These are phyloP conservation scores for Sextonia rubra DNA, from an alignment of 164 flowering plant species.

Conservation along the genomic window DNA sequence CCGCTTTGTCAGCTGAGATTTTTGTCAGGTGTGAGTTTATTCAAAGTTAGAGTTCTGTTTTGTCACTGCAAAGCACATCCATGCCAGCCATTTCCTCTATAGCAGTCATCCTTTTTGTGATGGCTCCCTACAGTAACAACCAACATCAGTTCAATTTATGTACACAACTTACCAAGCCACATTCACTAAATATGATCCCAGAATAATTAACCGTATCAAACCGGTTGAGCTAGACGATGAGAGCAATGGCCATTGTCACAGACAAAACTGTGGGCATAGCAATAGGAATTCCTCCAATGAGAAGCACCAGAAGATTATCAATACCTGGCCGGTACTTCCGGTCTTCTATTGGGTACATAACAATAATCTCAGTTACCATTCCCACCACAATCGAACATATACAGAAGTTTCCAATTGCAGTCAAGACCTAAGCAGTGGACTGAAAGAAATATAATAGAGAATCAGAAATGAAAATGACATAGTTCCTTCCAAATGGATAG, in stretches of 20 bases:
- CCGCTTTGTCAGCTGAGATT: no score
- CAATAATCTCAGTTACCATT: conserved; percentile 63
- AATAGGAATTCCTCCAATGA: conserved; percentile 70
- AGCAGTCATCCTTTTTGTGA: conserved; percentile 94
- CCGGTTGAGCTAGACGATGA: conserved; percentile 66
- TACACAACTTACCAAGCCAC: not conserved
- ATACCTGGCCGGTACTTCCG: conserved; percentile 55
- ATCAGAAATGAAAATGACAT: not conserved
- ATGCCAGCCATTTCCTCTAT: conserved; percentile 98
- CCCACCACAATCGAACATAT: conserved; percentile 70
- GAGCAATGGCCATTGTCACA: conserved; percentile 75
- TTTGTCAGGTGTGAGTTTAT: conserved; percentile 79
- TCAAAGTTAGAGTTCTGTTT: conserved; percentile 82
- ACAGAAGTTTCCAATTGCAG: conserved; percentile 72
- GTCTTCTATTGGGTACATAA: conserved; percentile 66
- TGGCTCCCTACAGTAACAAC: conserved; percentile 73
- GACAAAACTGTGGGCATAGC: conserved; percentile 76
- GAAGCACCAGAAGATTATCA: conserved; percentile 61
- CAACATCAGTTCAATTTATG: not conserved
- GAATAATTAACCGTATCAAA: not conserved
- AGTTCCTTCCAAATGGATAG: not conserved
- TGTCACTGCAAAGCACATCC: conserved; percentile 96
- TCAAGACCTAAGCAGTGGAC: conserved; percentile 42
- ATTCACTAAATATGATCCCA: not conserved
- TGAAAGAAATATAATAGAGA: not conserved